Conservation (phyloP, 2,329 filamentous ascomycete genomes). For the Bipolaris bicolor region DNA sequence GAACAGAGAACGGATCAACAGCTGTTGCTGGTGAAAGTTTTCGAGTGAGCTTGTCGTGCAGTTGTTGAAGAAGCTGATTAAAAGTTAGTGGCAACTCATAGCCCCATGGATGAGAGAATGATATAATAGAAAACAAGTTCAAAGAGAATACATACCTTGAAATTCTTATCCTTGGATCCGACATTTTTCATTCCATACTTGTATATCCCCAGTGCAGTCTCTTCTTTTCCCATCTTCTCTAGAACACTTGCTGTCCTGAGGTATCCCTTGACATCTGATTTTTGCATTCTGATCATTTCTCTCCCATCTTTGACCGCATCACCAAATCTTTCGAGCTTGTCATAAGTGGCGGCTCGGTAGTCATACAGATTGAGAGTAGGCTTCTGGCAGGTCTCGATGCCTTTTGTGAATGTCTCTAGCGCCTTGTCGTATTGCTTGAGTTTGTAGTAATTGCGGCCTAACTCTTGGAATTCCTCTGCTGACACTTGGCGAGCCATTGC, state of each 20-base stretch:
- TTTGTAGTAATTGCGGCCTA: conserved; percentile 46
- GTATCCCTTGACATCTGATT: conserved; percentile 63
- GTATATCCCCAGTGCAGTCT: conserved; percentile 63
- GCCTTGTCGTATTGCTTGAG: conserved; percentile 46
- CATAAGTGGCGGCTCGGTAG: conserved; percentile 61
- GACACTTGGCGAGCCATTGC: conserved; percentile 41
- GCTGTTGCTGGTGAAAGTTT: conserved; percentile 52
- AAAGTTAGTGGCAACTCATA: neutral
- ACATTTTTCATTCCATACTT: conserved; percentile 63
- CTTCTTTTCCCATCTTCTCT: conserved; percentile 56
- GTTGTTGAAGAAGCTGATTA: conserved; percentile 50
- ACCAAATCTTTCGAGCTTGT: conserved; percentile 58
- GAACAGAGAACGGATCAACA: conserved; percentile 58
- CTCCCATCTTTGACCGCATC: conserved; percentile 63
- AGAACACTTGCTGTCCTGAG: conserved; percentile 60
- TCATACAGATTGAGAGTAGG: conserved; percentile 55
- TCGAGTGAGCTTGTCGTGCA: conserved; percentile 56
- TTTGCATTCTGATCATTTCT: conserved; percentile 60
- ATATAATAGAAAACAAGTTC: neutral
- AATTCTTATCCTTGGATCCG: conserved; percentile 45
- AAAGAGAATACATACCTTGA: conserved; percentile 28
- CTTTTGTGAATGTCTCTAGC: conserved; percentile 41
- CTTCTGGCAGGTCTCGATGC: conserved; percentile 32
- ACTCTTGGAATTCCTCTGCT: conserved; percentile 44
- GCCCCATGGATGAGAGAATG: no score